phyloP scores from a whole-genome alignment of 139 green algal species.

The Micromonas pusilla region DNA sequence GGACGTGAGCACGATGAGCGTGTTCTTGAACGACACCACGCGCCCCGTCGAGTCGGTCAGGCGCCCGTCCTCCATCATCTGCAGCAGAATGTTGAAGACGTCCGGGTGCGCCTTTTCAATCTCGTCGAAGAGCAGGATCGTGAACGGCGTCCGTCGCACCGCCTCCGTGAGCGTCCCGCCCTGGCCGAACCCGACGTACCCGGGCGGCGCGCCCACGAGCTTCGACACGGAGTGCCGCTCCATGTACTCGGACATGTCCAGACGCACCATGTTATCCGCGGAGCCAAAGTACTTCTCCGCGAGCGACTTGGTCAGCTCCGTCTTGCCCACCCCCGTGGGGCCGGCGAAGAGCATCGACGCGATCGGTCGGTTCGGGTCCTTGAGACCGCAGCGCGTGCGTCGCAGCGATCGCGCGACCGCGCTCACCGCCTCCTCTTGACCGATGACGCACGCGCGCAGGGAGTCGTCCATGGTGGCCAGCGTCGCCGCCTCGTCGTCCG shows the following conservation, averaged over 20 bases:
- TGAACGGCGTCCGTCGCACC: constrained; percentile 68
- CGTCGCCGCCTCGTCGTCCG: constrained; percentile 48
- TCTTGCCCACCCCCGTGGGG: constrained; percentile 79
- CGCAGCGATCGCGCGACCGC: constrained; percentile 51
- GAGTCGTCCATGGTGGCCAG: constrained; percentile 48
- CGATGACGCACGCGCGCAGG: constrained; percentile 56
- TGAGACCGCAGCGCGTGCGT: constrained; percentile 50
- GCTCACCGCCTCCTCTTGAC: constrained; percentile 60
- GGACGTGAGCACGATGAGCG: constrained; percentile 68
- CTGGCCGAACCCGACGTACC: constrained; percentile 70
- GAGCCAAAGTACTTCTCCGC: constrained; percentile 44
- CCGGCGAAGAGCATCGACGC: constrained; percentile 67
- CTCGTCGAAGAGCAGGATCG: constrained; percentile 92
- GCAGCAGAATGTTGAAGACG: constrained; percentile 96
- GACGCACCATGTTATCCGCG: constrained; percentile 49
- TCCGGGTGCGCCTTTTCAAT: constrained; percentile 99
- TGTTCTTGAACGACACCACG: constrained; percentile 70
- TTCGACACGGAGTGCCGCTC: constrained; percentile 73
- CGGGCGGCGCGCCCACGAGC: constrained; percentile 60
- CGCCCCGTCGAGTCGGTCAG: constrained; percentile 79
- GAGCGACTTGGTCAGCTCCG: constrained; percentile 51
- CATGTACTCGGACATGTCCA: constrained; percentile 71
- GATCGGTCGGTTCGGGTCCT: constrained; percentile 57
- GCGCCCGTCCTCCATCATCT: constrained; percentile 91
- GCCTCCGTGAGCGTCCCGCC: constrained; percentile 72